phyloP scores from a whole-genome alignment of 2,329 filamentous ascomycete genomes.

The Aureobasidium sp. region DNA sequence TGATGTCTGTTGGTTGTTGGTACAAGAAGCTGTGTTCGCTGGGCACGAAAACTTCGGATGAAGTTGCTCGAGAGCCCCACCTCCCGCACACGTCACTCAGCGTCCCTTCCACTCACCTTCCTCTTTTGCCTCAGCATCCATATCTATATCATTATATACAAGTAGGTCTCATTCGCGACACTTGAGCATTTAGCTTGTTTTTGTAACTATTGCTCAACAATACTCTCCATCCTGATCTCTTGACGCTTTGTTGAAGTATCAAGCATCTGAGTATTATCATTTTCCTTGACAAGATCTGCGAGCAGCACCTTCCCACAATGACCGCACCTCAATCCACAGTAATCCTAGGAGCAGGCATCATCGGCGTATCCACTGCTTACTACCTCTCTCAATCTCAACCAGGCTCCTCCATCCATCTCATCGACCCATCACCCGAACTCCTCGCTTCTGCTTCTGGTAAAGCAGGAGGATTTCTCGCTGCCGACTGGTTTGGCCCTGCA shows the following conservation, averaged over 20 bases:
- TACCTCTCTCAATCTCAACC: constrained; percentile 49
- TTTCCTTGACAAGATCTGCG: neutral
- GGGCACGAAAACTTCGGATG: constrained; percentile 8
- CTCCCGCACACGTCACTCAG: constrained; percentile 12
- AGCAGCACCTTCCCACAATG: neutral
- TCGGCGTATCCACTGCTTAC: constrained; percentile 63
- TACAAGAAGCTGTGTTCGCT: constrained; percentile 5
- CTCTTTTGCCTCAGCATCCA: neutral
- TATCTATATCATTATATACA: neutral
- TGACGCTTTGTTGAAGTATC: neutral
- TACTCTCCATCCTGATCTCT: neutral
- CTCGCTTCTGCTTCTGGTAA: constrained; percentile 68
- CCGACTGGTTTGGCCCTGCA: constrained; percentile 44
- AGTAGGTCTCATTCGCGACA: neutral
- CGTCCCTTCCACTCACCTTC: neutral
- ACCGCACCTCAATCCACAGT: constrained; percentile 38
- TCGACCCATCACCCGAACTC: constrained; percentile 51
- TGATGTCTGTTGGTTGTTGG: constrained; percentile 6
- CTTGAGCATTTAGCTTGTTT: neutral
- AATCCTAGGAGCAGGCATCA: constrained; percentile 62
- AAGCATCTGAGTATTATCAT: neutral
- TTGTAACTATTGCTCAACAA: neutral
- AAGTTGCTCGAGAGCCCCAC: neutral
- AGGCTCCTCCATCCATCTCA: constrained; percentile 45
- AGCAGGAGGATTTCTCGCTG: constrained; percentile 65